Evolutionary conservation across 202 grass and related monocot species (phyloP), one percentile per base, ranked within the genome.

Genomic region (Carex sylvatica): DNA sequence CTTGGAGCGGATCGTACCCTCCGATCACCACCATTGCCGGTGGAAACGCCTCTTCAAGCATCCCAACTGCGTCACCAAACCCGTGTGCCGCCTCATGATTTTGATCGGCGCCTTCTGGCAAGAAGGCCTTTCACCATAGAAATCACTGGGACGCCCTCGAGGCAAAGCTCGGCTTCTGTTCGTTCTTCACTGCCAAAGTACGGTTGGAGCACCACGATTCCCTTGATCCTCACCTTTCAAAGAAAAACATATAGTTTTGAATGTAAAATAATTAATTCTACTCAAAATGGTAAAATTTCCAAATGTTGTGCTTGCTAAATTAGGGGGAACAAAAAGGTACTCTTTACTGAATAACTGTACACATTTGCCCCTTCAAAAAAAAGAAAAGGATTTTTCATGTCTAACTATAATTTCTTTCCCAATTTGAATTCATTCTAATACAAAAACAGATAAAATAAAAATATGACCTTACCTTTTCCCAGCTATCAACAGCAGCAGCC

Each of bases 131-230:
- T 83, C 14, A 71, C 14, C 13, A 91, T 80, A 5, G 61, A 87
- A 46, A 97, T 85, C 59, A 97, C 79, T 4, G 92, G 90, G 15
- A 79, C 89, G 0, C 88, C 90, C 40, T 51, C 18, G 9, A 97
- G 87, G 1, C 90, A 85, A 28, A 89, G 74, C 85, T 97, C 94
- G 0, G 94, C 42, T 0, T 83, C 77, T 38, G 91, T 97, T 15
- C 90, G 74, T 87, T 94, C 94, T 86, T 94, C 88, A 3, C 94
- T 91, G 11, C 89, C 94, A 82, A 94, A 97, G 89, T 87, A 97
- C 3, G 94, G 89, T 87, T 97, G 91, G 82, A 97, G 87, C 13
- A 84, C 82, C 18, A 97, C 26, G 62, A 97, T 23, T 2, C 93
- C 93, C 0, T 16, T 40, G 36, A 97, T 14, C 2, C 91, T 65